These are phyloP conservation scores for Agarophyton chilense DNA, from an alignment of 23 red algal genomes.

Conservation along the genomic window DNA sequence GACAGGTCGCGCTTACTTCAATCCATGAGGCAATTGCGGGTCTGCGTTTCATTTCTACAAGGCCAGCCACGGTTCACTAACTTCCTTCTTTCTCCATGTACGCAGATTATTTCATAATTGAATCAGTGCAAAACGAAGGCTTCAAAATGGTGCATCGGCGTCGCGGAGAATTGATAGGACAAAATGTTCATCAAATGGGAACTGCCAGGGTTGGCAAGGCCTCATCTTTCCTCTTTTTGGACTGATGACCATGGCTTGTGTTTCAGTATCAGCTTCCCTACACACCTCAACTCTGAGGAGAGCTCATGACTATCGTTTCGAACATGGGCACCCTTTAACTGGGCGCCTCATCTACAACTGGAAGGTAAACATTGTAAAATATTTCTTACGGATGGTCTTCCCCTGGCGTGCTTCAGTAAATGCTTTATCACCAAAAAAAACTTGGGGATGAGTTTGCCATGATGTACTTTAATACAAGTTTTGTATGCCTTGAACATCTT, in stretches of 20 bases:
- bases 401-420: no score
- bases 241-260: conserved; percentile 32
- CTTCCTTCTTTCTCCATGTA: neutral
- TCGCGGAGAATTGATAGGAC: conserved; percentile 26
- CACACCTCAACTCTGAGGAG: neutral
- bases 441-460: no score
- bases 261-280: conserved; percentile 37
- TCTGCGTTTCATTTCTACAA: neutral
- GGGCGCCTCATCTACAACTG: no score
- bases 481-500: conserved; percentile 47
- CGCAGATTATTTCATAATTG: neutral
- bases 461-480: conserved; percentile 24
- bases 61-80: neutral
- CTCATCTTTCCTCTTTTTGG: conserved; percentile 5
- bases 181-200: conserved; percentile 22
- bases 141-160: neutral
- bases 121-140: neutral
- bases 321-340: no score
- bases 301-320: neutral
- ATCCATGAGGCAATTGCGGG: neutral
- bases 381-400: no score
- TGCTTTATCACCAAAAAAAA: no score
- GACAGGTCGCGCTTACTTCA: neutral
- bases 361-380: no score
- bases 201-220: conserved; percentile 64